Evolutionary conservation across 2,329 filamentous ascomycete species (phyloP).

Genomic region (Orbilia oligospora): DNA sequence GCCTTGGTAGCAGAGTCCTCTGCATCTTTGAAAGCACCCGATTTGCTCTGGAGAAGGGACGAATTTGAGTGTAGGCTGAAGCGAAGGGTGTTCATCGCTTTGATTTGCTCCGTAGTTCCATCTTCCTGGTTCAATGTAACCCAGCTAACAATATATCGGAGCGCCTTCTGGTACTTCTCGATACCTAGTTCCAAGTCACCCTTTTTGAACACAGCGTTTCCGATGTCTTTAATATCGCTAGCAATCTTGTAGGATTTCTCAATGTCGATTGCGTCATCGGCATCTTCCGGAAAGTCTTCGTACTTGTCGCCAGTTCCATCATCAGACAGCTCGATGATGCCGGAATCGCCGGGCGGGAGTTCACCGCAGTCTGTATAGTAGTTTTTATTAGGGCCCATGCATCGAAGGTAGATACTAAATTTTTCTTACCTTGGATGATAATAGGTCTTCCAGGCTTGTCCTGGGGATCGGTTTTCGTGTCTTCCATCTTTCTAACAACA

Average conservation of each 20-base stretch:
- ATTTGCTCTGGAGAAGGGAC: conserved; percentile 87
- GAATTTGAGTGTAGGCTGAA: conserved; percentile 91
- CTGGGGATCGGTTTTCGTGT: conserved; percentile 78
- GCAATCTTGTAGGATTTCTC: conserved; percentile 82
- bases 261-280: conserved; percentile 75
- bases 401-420: background rate
- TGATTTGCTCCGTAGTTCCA: conserved; percentile 78
- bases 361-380: conserved; percentile 80
- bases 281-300: conserved; percentile 96
- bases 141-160: conserved; percentile 90
- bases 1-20: conserved; percentile 80
- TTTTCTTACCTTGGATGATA: conserved; percentile 73
- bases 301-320: conserved; percentile 90
- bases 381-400: background rate
- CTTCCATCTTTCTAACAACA: conserved; percentile 89
- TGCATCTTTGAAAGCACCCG: conserved; percentile 79
- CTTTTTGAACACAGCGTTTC: conserved; percentile 91
- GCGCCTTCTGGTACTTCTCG: conserved; percentile 93
- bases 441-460: conserved; percentile 85
- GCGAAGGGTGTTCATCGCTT: conserved; percentile 79
- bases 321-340: conserved; percentile 76
- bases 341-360: conserved; percentile 79
- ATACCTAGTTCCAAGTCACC: conserved; percentile 79
- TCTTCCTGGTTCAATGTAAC: conserved; percentile 77
- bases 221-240: conserved; percentile 87